phyloP scores from a whole-genome alignment of 305 asterid species.

The Fraxinus baroniana region DNA sequence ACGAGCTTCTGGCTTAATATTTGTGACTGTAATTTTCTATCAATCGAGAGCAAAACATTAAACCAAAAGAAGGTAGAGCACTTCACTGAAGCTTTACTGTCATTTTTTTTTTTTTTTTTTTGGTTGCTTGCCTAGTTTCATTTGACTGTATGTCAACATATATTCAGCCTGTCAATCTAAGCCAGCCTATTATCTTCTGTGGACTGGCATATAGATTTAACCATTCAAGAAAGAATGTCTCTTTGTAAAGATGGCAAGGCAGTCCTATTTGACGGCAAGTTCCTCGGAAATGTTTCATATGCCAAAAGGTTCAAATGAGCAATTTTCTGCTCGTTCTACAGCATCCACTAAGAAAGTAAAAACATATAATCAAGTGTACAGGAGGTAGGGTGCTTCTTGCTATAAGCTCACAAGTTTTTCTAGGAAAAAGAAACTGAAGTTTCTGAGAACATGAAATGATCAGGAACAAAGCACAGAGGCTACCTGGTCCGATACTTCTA shows the following conservation, averaged over 20 bases:
- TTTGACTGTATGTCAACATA: neutral
- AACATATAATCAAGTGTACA: neutral
- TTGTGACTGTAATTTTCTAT: neutral
- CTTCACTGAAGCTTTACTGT: neutral
- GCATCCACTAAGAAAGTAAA: neutral
- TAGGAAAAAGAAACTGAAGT: neutral
- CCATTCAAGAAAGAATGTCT: neutral
- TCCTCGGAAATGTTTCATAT: neutral
- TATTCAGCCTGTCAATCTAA: neutral
- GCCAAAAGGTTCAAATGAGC: neutral
- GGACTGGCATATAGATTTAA: neutral
- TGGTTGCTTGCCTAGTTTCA: neutral
- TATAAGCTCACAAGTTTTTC: constrained; percentile 5
- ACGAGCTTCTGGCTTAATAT: neutral
- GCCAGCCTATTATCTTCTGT: neutral
- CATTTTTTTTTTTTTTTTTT: neutral
- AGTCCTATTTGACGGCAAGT: neutral
- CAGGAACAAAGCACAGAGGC: neutral
- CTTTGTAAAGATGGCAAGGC: neutral
- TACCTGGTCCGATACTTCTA: constrained; percentile 2
- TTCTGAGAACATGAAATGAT: neutral
- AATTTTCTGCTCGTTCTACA: neutral
- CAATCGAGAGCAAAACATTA: neutral
- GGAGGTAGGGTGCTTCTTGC: neutral
- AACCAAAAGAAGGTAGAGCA: neutral